These are phyloP conservation scores for Barnettozyma botsteinii DNA, from an alignment of 805 yeast species.

Conservation along the genomic window DNA sequence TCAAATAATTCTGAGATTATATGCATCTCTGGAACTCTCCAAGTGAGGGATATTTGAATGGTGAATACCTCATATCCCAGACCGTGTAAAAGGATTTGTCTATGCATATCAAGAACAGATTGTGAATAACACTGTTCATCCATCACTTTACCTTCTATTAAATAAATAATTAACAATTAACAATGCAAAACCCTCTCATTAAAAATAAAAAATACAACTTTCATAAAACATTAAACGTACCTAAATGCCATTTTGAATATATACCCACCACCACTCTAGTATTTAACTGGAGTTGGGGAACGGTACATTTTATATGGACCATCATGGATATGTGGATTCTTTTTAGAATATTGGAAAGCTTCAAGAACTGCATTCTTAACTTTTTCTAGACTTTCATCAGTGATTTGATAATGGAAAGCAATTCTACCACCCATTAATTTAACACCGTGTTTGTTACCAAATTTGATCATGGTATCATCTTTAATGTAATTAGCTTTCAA, in stretches of 20 bases:
- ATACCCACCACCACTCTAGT: constrained; percentile 13
- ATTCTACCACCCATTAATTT: constrained; percentile 68
- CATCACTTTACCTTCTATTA: not conserved
- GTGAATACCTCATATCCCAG: too few species aligned
- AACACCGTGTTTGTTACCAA: constrained; percentile 55
- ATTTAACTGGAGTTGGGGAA: constrained; percentile 31
- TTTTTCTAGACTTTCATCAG: constrained; percentile 47
- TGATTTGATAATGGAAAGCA: constrained; percentile 72
- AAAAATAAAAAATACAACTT: constrained; percentile 11
- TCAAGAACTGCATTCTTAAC: constrained; percentile 55
- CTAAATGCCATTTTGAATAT: constrained; percentile 24
- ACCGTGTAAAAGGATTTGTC: too few species aligned
- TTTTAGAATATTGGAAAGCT: constrained; percentile 46
- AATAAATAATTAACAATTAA: not conserved
- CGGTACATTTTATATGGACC: constrained; percentile 45
- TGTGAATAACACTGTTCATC: not conserved
- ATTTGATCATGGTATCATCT: constrained; percentile 45
- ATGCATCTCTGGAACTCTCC: too few species aligned
- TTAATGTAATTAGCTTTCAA: constrained; percentile 41
- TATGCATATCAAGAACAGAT: too few species aligned
- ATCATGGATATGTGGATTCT: constrained; percentile 44
- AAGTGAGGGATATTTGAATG: too few species aligned
- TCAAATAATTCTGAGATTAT: too few species aligned
- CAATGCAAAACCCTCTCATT: constrained; percentile 6
- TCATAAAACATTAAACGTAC: constrained; percentile 14